Percentiles rank a stretch among this genome's conserved stretches.
Conservation (phyloP, 768 basidiomycete genomes). For the Chalciporus chontae region DNA sequence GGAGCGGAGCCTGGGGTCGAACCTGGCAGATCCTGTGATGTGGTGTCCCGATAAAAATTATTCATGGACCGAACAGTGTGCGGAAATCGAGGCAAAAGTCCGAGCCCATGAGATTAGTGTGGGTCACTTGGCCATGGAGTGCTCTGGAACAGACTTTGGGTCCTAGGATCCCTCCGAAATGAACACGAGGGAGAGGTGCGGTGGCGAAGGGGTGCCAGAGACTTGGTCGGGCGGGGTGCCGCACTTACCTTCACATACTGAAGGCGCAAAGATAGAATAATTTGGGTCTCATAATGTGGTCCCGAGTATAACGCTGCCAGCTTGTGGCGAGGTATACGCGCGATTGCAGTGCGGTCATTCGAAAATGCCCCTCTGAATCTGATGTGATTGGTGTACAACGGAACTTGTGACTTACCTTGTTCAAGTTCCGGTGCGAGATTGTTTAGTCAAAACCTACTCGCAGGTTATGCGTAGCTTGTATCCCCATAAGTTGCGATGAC, state of each 20-base stretch:
- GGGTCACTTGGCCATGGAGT: slow-evolving; percentile 2
- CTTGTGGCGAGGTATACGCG: slow-evolving; percentile 19
- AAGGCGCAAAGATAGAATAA: slow-evolving; percentile 12
- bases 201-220: neutral
- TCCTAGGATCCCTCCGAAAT: slow-evolving; percentile 1
- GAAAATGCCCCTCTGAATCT: neutral
- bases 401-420: neutral
- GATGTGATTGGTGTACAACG: neutral
- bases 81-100: slow-evolving; percentile 6
- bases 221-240: slow-evolving; percentile 5
- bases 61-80: slow-evolving; percentile 1
- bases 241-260: slow-evolving; percentile 10
- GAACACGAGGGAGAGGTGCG: slow-evolving; percentile 12
- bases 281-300: neutral
- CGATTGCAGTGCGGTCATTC: neutral
- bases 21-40: neutral
- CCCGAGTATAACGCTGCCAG: slow-evolving; percentile 2
- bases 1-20: neutral
- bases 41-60: slow-evolving; percentile 1
- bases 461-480: neutral
- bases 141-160: neutral
- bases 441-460: neutral
- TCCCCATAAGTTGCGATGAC: neutral
- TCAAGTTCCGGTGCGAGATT: neutral
- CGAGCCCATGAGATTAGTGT: neutral